A percentile compares a stretch with the other conserved stretches of the same genome.
Evolutionary conservation across 2,329 filamentous ascomycete genomes (phyloP).

Genomic region (Pyricularia sp.): DNA sequence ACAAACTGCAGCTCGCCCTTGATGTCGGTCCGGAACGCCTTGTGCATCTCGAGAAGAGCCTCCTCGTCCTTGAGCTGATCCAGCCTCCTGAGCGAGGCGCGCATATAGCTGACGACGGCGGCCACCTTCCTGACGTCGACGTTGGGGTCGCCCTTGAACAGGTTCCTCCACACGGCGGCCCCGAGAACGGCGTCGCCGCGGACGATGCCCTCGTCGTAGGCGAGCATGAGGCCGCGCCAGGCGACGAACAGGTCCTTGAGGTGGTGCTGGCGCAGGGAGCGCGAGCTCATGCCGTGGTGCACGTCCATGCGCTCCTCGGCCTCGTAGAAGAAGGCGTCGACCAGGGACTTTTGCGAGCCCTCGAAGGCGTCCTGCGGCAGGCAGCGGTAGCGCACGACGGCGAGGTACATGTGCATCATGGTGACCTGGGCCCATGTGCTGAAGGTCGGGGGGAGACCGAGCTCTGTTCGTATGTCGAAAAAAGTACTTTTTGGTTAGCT

Average conservation of each 20-base stretch:
- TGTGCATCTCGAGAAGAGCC: constrained; percentile 19
- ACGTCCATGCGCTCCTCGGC: constrained; percentile 77
- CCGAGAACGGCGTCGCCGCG: constrained; percentile 71
- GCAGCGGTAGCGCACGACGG: constrained; percentile 74
- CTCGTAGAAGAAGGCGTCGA: constrained; percentile 92
- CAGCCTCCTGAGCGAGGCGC: constrained; percentile 34
- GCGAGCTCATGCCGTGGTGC: constrained; percentile 60
- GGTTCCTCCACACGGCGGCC: constrained; percentile 83
- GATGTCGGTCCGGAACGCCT: constrained; percentile 31
- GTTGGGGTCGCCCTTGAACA: constrained; percentile 63
- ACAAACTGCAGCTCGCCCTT: constrained; percentile 26
- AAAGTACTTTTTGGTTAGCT: neutral
- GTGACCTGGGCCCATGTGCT: constrained; percentile 94
- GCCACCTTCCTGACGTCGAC: constrained; percentile 40
- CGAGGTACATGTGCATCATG: constrained; percentile 90
- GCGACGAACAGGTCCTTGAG: constrained; percentile 87
- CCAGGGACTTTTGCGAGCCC: constrained; percentile 79
- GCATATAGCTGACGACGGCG: constrained; percentile 48
- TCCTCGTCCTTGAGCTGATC: constrained; percentile 39
- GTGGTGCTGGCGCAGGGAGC: constrained; percentile 51
- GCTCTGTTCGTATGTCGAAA: constrained; percentile 38
- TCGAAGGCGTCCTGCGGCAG: constrained; percentile 61
- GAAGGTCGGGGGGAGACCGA: constrained; percentile 77
- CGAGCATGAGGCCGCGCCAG: constrained; percentile 79
- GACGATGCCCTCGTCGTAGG: constrained; percentile 74